These are phyloP conservation scores for Leccinum fuscescens DNA, from an alignment of 1,284 basidiomycete genomes.

Conservation along the genomic window DNA sequence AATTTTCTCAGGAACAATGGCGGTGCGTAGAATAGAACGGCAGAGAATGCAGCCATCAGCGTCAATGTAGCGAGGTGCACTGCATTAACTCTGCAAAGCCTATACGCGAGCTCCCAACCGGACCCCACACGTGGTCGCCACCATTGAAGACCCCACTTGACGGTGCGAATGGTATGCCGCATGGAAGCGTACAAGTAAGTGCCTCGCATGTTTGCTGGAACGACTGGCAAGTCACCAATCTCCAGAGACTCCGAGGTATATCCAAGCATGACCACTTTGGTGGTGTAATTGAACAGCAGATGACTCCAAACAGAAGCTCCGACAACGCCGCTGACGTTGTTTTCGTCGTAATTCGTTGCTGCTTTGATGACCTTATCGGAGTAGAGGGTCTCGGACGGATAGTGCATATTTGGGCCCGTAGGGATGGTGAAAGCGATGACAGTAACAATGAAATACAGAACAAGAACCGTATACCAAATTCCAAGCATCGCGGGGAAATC, in stretches of 20 bases:
- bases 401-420: constrained; percentile 72
- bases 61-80: constrained; percentile 44
- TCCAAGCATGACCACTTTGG: constrained; percentile 80
- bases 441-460: constrained; percentile 27
- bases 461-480: constrained; percentile 29
- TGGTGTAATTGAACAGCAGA: constrained; percentile 76
- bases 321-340: constrained; percentile 66
- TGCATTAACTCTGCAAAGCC: constrained; percentile 55
- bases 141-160: constrained; percentile 38
- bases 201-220: constrained; percentile 70
- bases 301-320: constrained; percentile 35
- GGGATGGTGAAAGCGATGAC: constrained; percentile 58
- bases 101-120: constrained; percentile 63
- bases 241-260: constrained; percentile 72
- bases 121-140: constrained; percentile 45
- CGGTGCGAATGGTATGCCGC: constrained; percentile 36
- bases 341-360: constrained; percentile 53
- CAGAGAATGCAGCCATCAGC: constrained; percentile 58
- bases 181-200: constrained; percentile 46
- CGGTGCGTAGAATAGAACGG: constrained; percentile 75
- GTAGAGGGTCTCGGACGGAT: constrained; percentile 70
- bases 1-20: constrained; percentile 73
- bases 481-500: constrained; percentile 12
- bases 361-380: constrained; percentile 62
- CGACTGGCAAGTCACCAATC: constrained; percentile 81